phyloP scores from a whole-genome alignment of 2,329 filamentous ascomycete genomes.

The Fusarium sp. region DNA sequence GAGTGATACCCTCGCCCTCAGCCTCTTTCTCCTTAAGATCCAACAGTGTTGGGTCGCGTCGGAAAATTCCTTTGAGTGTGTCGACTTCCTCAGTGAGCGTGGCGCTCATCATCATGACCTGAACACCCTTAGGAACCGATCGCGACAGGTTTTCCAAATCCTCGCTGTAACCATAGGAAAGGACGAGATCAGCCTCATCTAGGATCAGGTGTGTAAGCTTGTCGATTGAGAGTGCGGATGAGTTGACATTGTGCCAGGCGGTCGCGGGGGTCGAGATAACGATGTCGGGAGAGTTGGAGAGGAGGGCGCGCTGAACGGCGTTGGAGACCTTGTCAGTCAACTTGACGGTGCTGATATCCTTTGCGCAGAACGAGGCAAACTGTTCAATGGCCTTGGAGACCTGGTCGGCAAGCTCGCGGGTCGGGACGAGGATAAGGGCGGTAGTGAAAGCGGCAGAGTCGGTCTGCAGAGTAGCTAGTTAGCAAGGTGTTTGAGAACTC shows the following conservation, averaged over 20 bases:
- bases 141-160: constrained; percentile 86
- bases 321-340: constrained; percentile 92
- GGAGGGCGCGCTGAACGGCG: constrained; percentile 86
- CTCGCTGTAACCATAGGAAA: constrained; percentile 95
- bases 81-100: constrained; percentile 92
- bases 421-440: constrained; percentile 92
- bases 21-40: constrained; percentile 88
- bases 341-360: constrained; percentile 86
- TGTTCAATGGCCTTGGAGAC: constrained; percentile 84
- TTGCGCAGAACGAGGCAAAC: constrained; percentile 86
- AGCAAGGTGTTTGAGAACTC: constrained; percentile 9
- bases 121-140: constrained; percentile 85
- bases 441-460: constrained; percentile 71
- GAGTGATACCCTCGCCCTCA: constrained; percentile 82
- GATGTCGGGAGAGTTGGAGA: constrained; percentile 89
- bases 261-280: constrained; percentile 93
- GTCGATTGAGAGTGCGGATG: constrained; percentile 74
- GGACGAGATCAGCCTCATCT: constrained; percentile 93
- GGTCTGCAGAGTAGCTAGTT: constrained; percentile 54
- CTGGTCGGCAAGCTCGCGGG: constrained; percentile 93
- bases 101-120: constrained; percentile 94
- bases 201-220: constrained; percentile 85
- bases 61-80: constrained; percentile 87
- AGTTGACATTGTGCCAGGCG: constrained; percentile 81
- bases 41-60: constrained; percentile 82